Evolutionary conservation across 176 grass and related monocot genomes (phyloP).

Genomic region (Oropetium thomaeum): DNA sequence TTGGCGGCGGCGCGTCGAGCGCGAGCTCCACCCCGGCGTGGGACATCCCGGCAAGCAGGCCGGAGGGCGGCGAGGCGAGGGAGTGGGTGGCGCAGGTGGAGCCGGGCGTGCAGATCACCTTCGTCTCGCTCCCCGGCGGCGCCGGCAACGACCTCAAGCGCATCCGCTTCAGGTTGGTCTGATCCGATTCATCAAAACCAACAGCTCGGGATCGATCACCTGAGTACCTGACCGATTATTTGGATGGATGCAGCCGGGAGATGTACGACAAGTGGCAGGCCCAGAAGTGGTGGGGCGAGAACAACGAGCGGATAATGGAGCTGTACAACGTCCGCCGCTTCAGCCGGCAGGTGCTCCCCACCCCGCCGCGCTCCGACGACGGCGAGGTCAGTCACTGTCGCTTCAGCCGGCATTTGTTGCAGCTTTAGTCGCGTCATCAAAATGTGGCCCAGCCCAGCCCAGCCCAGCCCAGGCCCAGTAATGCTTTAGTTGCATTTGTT

Average conservation of each 20-base stretch:
- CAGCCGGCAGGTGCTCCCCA: slow-evolving; percentile 56
- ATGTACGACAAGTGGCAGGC: slow-evolving; percentile 79
- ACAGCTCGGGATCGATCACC: neutral
- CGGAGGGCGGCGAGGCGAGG: slow-evolving; percentile 35
- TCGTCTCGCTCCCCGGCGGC: slow-evolving; percentile 64
- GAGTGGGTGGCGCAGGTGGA: slow-evolving; percentile 98
- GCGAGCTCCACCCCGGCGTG: slow-evolving; percentile 51
- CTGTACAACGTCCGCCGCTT: slow-evolving; percentile 69
- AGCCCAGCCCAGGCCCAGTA: too few relatives aligned
- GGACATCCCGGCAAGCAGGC: neutral
- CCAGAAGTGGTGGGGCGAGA: slow-evolving; percentile 77
- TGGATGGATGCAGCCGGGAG: slow-evolving; percentile 43
- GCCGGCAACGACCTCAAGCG: slow-evolving; percentile 72
- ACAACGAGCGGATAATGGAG: slow-evolving; percentile 73
- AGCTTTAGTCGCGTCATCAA: neutral
- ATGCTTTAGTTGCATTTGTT: too few relatives aligned
- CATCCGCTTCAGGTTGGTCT: slow-evolving; percentile 51
- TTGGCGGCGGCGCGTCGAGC: slow-evolving; percentile 25
- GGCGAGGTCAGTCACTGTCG: slow-evolving; percentile 30
- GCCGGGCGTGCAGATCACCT: slow-evolving; percentile 95
- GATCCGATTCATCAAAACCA: neutral
- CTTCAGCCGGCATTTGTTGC: too few relatives aligned
- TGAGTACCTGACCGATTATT: too few relatives aligned
- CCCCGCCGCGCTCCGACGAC: slow-evolving; percentile 45
- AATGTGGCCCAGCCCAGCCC: too few relatives aligned